phyloP scores from a whole-genome alignment of 129 eudicot species.

The Tanacetum coccineum region DNA sequence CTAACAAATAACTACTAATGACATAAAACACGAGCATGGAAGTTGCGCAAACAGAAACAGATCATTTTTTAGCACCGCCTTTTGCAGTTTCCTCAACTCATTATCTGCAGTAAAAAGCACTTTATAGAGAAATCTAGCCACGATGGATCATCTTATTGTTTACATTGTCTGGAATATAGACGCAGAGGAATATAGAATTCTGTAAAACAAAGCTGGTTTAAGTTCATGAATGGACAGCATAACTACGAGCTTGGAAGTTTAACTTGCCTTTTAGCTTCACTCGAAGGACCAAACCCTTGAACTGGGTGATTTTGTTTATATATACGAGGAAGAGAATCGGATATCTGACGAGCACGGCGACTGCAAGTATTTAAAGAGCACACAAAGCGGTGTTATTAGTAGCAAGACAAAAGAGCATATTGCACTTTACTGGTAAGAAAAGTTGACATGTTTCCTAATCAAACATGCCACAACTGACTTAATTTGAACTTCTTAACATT shows the following conservation, averaged over 20 bases:
- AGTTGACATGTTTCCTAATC: too few relatives aligned
- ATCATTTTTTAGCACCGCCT: not conserved
- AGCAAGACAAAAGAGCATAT: too few relatives aligned
- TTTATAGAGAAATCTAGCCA: not conserved
- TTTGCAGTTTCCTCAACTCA: not conserved
- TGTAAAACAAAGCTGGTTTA: not conserved
- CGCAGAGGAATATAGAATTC: not conserved
- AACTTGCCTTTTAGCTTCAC: conserved; percentile 39
- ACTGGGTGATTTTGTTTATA: conserved; percentile 25
- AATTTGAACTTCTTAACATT: too few relatives aligned
- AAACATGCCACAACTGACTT: too few relatives aligned
- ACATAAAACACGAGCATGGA: not conserved
- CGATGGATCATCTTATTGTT: not conserved
- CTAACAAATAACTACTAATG: too few relatives aligned
- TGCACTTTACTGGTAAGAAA: too few relatives aligned
- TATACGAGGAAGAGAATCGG: conserved; percentile 36
- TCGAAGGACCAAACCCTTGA: conserved; percentile 23
- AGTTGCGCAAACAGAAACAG: conserved; percentile 6
- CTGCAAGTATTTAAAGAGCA: conserved; percentile 28
- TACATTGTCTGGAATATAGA: too few relatives aligned
- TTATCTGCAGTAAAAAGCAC: too few relatives aligned
- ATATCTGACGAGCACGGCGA: conserved; percentile 29
- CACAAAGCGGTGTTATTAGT: not conserved
- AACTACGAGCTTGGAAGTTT: conserved; percentile 2
- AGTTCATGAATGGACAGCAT: conserved; percentile 6